Percentiles rank a stretch among this genome's conserved stretches.
Conservation (phyloP, 495 filamentous ascomycete species). For the Penicillium lividum region DNA sequence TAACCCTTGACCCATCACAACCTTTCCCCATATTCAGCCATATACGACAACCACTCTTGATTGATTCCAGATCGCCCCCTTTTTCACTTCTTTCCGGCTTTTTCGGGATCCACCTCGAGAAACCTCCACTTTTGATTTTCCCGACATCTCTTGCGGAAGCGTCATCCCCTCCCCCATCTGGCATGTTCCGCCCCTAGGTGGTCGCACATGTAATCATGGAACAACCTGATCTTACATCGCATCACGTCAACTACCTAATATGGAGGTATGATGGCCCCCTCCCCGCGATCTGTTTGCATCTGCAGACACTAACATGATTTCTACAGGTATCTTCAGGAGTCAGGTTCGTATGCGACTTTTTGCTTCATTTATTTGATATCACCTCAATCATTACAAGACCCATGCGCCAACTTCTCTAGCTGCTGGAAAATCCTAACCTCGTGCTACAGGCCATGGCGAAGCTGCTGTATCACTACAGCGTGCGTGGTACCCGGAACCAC, state of each 20-base stretch:
- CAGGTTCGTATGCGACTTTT: conserved; percentile 60
- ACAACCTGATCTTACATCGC: conserved; percentile 68
- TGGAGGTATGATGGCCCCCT: conserved; percentile 73
- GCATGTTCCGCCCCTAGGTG: conserved; percentile 43
- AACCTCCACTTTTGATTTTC: conserved; percentile 33
- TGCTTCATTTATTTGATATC: neutral
- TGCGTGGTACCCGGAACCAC: conserved; percentile 75
- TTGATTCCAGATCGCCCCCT: neutral
- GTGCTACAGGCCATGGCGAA: conserved; percentile 55
- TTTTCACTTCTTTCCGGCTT: conserved; percentile 2
- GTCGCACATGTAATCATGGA: conserved; percentile 53
- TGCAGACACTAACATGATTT: conserved; percentile 26
- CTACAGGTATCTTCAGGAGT: conserved; percentile 82
- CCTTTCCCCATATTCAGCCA: neutral
- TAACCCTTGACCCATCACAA: neutral
- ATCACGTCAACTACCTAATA: conserved; percentile 97
- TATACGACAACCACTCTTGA: neutral
- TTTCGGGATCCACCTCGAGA: conserved; percentile 1
- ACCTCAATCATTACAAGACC: conserved; percentile 4
- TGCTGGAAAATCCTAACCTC: conserved; percentile 21
- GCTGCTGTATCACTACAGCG: conserved; percentile 79
- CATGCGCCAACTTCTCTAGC: neutral
- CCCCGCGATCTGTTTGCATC: conserved; percentile 4
- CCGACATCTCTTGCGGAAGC: conserved; percentile 26
- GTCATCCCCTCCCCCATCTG: conserved; percentile 27